Evolutionary conservation across 768 basidiomycete genomes (phyloP), one percentile per base, ranked within the genome.

Genomic region (Pluteus cervinus): DNA sequence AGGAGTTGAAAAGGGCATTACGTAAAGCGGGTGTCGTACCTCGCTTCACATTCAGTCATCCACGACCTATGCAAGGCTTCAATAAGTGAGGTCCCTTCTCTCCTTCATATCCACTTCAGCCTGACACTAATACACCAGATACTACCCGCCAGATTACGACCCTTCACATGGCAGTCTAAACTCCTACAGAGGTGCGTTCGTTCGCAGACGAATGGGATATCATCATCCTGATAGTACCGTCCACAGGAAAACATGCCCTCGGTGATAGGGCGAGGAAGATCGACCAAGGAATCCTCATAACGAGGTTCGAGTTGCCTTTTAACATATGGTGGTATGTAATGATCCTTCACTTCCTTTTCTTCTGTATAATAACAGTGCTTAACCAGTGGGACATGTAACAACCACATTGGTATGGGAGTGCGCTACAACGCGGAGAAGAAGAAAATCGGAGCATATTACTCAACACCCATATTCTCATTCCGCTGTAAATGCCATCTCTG

Each of bases 381-480:
- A 24, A 40, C 24, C 60, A 97, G 94, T 52, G 89, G 81, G 23
- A 84, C 84, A 63, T 99, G 94, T 64, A 82, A 93, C 58, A 85
- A 86, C 49, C 96, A 98, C 63, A 89, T 99, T 35, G 96, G 96
- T 8, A 96, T 96, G 78, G 96, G 96, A 16, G 96, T 99, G 2
- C 86, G 96, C n/a, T 99, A 97, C 69, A 99, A 99, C 48, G 96
- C 96, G 0, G 93, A 98, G 61, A 99, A 99, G 76, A 86, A 86
- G 68, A 97, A 94, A 60, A 76, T 97, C 23, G 96, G 96, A 10
- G 79, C 76, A 41, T 99, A 99, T 61, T 91, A 85, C 55, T 88
- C 89, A 5, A 97, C 93, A 0, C 87, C 92, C 7, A 97, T 99
- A 38, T 98, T 68, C 55, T 86, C 83, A 5, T 99, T 99, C 58